Conservation (phyloP, 345 rosid species). For the Viola odorata region DNA sequence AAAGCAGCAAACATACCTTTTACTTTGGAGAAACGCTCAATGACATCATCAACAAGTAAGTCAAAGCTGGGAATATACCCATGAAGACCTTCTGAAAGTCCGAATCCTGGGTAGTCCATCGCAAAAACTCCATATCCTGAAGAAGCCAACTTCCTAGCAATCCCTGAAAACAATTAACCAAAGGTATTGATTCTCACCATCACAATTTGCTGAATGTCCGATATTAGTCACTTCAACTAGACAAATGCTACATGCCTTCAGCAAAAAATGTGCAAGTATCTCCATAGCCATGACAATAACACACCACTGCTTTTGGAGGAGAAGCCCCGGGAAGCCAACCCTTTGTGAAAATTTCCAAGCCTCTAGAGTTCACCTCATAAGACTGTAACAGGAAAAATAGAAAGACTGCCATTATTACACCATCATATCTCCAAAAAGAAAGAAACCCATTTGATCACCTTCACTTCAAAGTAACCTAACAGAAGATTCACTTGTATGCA, state of each 20-base stretch:
- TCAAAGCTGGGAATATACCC: constrained; percentile 78
- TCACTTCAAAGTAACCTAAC: too few species aligned
- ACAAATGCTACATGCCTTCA: constrained; percentile 57
- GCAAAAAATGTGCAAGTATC: constrained; percentile 94
- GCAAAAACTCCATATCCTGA: constrained; percentile 85
- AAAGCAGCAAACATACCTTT: constrained; percentile 49
- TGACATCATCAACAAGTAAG: constrained; percentile 68
- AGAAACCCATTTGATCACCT: too few species aligned
- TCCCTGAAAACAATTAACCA: constrained; percentile 42
- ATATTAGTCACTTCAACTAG: constrained; percentile 7
- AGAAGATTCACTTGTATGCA: too few species aligned
- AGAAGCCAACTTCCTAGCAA: constrained; percentile 78
- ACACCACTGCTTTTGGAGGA: constrained; percentile 66
- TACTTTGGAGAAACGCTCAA: constrained; percentile 69
- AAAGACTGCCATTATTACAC: neutral
- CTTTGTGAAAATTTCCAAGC: constrained; percentile 76
- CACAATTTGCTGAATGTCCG: constrained; percentile 10
- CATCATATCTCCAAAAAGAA: neutral
- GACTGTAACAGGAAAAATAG: constrained; percentile 32
- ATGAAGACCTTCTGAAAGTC: constrained; percentile 92
- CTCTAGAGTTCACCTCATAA: constrained; percentile 77
- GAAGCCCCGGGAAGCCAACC: constrained; percentile 73
- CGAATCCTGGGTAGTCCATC: constrained; percentile 96
- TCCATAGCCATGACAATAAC: constrained; percentile 93
- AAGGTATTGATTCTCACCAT: constrained; percentile 5